Evolutionary conservation across 1,284 basidiomycete genomes (phyloP), one percentile per base, ranked within the genome.

Genomic region (Spongiforma sp.): DNA sequence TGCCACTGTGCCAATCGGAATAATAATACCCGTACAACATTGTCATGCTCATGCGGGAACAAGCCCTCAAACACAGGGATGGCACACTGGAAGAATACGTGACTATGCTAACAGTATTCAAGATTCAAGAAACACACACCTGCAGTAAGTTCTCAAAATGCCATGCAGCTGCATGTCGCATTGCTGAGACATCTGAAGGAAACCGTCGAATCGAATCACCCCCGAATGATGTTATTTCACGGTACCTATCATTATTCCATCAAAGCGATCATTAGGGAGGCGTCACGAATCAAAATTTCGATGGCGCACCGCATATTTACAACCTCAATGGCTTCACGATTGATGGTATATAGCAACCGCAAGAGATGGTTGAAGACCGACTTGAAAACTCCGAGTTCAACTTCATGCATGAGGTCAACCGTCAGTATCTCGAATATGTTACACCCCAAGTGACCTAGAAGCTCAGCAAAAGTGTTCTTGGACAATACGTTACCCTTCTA

Each of bases 61-160:
- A 78, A 59, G 2, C 62, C 69, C 34, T 77, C 65, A 24, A 78
- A 70, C 0, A 48, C 68, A 0, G 74, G 75, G 0, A 78, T 70
- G 1, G 65, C 57, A 30, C 75, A 78, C 72, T 76, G 28, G 12
- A 28, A 48, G 12, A 10, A 12, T 48, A 11, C 24, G 3, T 48
- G 12, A 26, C n/a, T 48, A 48, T 48, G 24, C 5, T 26, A 48
- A 28, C 19, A 41, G 5, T 41, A 41, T 41, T 19, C 21, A 41
- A 12, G 12, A 41, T 17, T 14, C 39, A 41, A 14, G 21, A 17
- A 41, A 41, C 21, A 14, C 46, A 26, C 28, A 28, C 46, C 46
- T 48, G 46, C 14, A 48, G 46, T 7, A 48, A 24, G 17, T 48
- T 15, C 46, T 48, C 46, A 26, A 48, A 48, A 10, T 48, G 46